These are phyloP conservation scores for Cladosporium sp. DNA, from an alignment of 2,329 filamentous ascomycete species.

Conservation along the genomic window DNA sequence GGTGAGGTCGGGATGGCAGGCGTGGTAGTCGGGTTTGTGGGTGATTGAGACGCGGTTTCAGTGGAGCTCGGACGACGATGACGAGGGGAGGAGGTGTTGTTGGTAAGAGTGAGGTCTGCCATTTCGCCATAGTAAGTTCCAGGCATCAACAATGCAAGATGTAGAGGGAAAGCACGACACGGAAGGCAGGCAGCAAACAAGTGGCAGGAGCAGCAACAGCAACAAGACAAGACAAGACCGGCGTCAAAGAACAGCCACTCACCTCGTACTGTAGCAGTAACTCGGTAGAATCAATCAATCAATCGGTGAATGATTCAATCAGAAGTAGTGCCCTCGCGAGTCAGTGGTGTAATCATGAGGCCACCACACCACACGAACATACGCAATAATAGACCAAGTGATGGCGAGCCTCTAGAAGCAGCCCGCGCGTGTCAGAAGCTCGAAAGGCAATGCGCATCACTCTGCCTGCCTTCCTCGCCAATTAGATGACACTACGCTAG, in stretches of 20 bases:
- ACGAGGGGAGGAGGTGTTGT: not conserved
- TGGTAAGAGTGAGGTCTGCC: slow-evolving; percentile 13
- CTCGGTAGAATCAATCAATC: not conserved
- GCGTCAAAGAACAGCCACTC: not conserved
- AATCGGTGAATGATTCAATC: not conserved
- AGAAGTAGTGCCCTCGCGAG: not conserved
- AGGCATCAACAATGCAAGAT: not conserved
- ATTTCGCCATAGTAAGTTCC: slow-evolving; percentile 5
- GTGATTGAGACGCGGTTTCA: not conserved
- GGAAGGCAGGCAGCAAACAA: not conserved
- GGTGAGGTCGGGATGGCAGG: not conserved
- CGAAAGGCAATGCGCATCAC: not conserved
- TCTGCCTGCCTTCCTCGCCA: not conserved
- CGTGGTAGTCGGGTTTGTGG: not conserved
- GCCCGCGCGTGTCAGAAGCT: not conserved
- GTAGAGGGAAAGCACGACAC: not conserved
- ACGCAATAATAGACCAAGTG: too few relatives aligned
- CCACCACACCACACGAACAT: not conserved
- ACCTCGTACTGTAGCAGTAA: not conserved
- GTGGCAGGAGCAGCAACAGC: not conserved
- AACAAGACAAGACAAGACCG: not conserved
- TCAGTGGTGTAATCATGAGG: not conserved
- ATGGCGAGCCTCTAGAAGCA: not conserved
- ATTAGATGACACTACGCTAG: not conserved
- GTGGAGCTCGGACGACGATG: not conserved